Base-by-base conservation (phyloP, 257 asterid species). In the Solanum pinnatisectum region DNA sequence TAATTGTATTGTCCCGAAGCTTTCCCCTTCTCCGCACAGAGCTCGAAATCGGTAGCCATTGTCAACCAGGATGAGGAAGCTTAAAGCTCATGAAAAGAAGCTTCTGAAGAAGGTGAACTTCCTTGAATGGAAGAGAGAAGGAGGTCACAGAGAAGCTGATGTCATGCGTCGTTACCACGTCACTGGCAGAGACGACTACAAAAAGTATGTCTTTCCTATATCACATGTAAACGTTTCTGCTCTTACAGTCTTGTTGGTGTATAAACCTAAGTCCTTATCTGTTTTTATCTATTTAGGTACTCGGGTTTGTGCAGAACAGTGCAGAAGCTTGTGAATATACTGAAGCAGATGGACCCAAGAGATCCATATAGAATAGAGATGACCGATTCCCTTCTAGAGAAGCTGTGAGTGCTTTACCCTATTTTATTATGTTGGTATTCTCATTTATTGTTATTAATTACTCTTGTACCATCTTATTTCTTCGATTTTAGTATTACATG, bases 81-180 rank as follows among this genome's bases (percentile, higher is more conserved):
- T 97, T 22, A 95, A 94, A 90, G 93, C 71, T 93, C 98, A 95
- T 44, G 99, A 97, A 92, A 89, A 94, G 93, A 97, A 96, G 87
- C 92, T 96, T 2, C 70, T 97, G 84, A 97, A 97, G 93, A 97
- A 92, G 89, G 96, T 93, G 10, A 92, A 97, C 88, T 92, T 96
- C 89, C 89, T 94, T 87, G 98, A 95, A 49, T 97, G 98, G 98
- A 93, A 94, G 91, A 92, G 99, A 88, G 99, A 96, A 94, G 98
- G 98, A 5, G 95, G 98, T 59, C 98, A 96, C 85, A 90, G 99
- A 88, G 99, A 97, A 91, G 91, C 87, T 88, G 88, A 65, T 32
- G 98, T 96, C 14, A 90, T 95, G 93, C 98, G 92, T 23, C 98
- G 98, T 18, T 97, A 97, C 90, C 98, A 93, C 81, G 88, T 97